These are phyloP conservation scores for Pyracantha coccinea DNA, from an alignment of 331 rosid species.

Conservation along the genomic window DNA sequence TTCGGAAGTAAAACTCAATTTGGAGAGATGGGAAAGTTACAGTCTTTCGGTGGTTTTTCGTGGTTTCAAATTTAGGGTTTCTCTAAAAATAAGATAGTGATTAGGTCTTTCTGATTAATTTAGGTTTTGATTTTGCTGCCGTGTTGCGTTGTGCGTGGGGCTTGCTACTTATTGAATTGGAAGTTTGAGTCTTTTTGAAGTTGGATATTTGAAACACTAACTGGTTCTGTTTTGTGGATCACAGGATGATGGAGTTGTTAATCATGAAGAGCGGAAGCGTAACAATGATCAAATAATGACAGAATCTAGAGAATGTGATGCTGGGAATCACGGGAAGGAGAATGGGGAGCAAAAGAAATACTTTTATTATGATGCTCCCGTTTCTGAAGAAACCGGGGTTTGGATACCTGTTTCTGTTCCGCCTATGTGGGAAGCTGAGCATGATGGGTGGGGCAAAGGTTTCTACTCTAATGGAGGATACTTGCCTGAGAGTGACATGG, in stretches of 20 bases:
- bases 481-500: conserved; percentile 89
- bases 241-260: conserved; percentile 37
- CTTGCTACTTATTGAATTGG: not conserved
- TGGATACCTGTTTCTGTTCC: conserved; percentile 99
- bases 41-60: not conserved
- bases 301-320: not conserved
- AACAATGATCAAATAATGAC: not conserved
- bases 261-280: conserved; percentile 1
- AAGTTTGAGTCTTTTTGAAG: not conserved
- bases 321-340: conserved; percentile 26
- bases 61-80: not conserved
- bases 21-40: not conserved
- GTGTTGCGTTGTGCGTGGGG: not conserved
- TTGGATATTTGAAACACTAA: not conserved
- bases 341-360: conserved; percentile 36
- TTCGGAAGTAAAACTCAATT: not conserved
- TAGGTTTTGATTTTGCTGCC: not conserved
- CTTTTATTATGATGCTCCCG: conserved; percentile 71
- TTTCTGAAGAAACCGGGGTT: conserved; percentile 74
- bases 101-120: not conserved
- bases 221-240: not conserved
- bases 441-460: conserved; percentile 58
- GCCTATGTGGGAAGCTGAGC: conserved; percentile 80
- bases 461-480: conserved; percentile 62
- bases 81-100: not conserved